Evolutionary conservation across 176 grass and related monocot genomes (phyloP).

Genomic region (Eragrostis nindensis): DNA sequence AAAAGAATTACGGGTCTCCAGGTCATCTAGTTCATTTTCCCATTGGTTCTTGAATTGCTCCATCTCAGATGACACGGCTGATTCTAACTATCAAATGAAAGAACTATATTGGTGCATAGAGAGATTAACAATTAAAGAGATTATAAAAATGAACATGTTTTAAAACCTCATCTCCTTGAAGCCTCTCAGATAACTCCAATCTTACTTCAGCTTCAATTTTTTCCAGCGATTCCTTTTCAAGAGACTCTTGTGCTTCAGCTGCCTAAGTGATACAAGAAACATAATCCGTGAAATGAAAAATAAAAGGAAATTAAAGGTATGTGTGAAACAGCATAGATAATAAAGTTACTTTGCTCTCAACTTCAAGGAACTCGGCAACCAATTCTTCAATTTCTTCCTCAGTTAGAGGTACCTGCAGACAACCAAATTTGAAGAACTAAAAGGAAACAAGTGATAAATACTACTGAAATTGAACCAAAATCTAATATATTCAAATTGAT

Average conservation of each 20-base stretch:
- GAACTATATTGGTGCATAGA: slow-evolving; percentile 30
- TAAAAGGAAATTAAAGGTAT: slow-evolving; percentile 33
- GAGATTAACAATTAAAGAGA: background rate
- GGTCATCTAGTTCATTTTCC: slow-evolving; percentile 80
- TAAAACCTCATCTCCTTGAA: slow-evolving; percentile 74
- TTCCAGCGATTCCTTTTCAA: slow-evolving; percentile 90
- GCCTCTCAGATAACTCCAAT: slow-evolving; percentile 80
- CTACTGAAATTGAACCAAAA: background rate
- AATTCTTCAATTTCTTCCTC: slow-evolving; percentile 87
- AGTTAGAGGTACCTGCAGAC: slow-evolving; percentile 68
- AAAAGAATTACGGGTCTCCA: slow-evolving; percentile 74
- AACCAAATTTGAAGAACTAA: slow-evolving; percentile 39
- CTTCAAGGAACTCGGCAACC: slow-evolving; percentile 74
- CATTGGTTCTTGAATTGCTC: slow-evolving; percentile 71
- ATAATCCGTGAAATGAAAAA: slow-evolving; percentile 22
- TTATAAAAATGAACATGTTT: slow-evolving; percentile 39
- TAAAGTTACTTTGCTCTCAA: slow-evolving; percentile 87
- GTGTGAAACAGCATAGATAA: slow-evolving; percentile 32
- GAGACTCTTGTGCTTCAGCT: slow-evolving; percentile 96
- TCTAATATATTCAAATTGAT: background rate
- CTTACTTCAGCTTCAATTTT: slow-evolving; percentile 91
- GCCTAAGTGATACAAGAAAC: slow-evolving; percentile 62
- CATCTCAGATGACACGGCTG: slow-evolving; percentile 85
- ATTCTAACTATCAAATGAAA: slow-evolving; percentile 72
- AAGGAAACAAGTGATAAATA: background rate